These are phyloP conservation scores for Bauhinia variegata DNA, from an alignment of 306 rosid species.

Conservation along the genomic window DNA sequence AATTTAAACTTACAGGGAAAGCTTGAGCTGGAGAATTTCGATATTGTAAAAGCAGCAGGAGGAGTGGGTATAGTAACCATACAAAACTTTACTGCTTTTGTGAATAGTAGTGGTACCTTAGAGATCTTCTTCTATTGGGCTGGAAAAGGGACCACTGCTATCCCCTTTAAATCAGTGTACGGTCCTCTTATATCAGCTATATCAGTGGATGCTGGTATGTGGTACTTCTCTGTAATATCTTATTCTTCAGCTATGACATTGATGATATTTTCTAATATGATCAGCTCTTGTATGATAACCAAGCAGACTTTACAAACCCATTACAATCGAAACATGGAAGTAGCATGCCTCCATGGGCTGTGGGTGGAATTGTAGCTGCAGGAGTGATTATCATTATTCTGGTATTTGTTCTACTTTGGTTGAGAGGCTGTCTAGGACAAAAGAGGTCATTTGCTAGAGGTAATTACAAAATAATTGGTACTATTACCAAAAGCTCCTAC, in stretches of 20 bases:
- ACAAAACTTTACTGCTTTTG: not conserved
- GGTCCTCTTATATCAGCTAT: conserved; percentile 3
- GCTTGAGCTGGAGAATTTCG: not conserved
- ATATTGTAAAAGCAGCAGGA: not conserved
- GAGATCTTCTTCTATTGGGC: not conserved
- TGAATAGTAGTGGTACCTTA: not conserved
- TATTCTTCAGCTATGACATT: not conserved
- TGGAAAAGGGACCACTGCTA: not conserved
- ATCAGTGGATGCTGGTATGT: not conserved
- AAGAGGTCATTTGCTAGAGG: conserved; percentile 30
- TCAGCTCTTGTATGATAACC: not conserved
- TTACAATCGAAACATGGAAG: too few relatives aligned
- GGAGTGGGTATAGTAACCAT: not conserved
- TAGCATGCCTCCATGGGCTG: conserved; percentile 16
- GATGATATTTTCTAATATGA: not conserved
- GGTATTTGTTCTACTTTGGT: conserved; percentile 12
- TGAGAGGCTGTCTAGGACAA: conserved; percentile 17
- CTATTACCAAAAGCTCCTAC: not conserved
- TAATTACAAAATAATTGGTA: not conserved
- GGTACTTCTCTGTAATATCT: not conserved
- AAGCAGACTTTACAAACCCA: conserved; percentile 21
- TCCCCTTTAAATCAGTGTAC: too few relatives aligned
- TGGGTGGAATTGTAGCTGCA: conserved; percentile 40
- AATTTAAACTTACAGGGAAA: not conserved
- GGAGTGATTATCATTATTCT: conserved; percentile 16